Percentiles rank a stretch among this genome's conserved stretches.
phyloP scores from a whole-genome alignment of 108 stramenopile species.

The Cyclotella kingstonii region DNA sequence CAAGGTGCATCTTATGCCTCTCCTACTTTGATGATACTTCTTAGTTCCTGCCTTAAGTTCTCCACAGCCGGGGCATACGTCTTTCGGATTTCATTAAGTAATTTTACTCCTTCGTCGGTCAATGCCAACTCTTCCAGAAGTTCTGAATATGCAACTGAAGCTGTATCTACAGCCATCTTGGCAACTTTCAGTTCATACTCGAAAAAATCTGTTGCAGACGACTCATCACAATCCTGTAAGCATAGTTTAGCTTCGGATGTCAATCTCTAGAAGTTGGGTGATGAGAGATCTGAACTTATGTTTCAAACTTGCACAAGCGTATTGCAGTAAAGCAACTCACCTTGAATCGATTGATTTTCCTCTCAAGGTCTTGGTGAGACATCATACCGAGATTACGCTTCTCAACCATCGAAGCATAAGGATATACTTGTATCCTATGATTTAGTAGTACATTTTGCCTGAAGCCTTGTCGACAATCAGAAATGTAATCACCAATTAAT shows the following conservation, averaged over 20 bases:
- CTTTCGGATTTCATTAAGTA: conserved; percentile 42
- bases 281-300: neutral
- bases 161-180: conserved; percentile 28
- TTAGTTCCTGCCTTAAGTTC: conserved; percentile 27
- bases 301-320: neutral
- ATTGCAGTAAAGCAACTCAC: conserved; percentile 1
- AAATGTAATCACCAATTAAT: neutral
- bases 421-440: neutral
- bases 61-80: conserved; percentile 26
- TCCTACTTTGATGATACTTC: conserved; percentile 8
- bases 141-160: conserved; percentile 33
- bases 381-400: conserved; percentile 14
- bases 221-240: conserved; percentile 34
- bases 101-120: conserved; percentile 29
- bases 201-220: conserved; percentile 21
- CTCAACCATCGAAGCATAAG: neutral
- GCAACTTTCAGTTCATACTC: conserved; percentile 32
- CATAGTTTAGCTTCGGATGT: conserved; percentile 30
- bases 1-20: neutral
- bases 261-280: conserved; percentile 11
- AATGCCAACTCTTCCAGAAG: conserved; percentile 42
- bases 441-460: neutral
- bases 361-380: conserved; percentile 27
- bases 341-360: conserved; percentile 31
- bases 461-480: too few relatives aligned